Evolutionary conservation across 2,329 filamentous ascomycete species (phyloP).

Genomic region (Aspergillus puulaauensis): DNA sequence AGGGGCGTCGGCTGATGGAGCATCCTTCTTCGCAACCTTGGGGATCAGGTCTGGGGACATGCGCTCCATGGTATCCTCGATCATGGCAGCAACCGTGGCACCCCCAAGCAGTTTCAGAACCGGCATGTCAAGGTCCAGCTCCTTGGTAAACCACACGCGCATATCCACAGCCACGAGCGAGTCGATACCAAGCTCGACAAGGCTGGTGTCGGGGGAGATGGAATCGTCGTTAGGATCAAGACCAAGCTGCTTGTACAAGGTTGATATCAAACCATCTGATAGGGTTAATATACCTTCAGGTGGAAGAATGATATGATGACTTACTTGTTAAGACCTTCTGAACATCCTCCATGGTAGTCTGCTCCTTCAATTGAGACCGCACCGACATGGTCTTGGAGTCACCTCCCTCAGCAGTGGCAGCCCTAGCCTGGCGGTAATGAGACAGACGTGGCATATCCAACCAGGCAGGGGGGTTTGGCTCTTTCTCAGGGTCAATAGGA

Average conservation of each 20-base stretch:
- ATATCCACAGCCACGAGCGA: constrained; percentile 42
- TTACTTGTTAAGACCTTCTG: background rate
- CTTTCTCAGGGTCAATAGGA: background rate
- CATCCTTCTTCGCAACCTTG: background rate
- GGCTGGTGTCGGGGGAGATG: background rate
- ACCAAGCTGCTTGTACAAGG: background rate
- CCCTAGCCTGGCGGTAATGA: background rate
- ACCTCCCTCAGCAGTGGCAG: background rate
- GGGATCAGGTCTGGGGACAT: background rate
- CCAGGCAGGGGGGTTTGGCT: background rate
- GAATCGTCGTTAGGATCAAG: background rate
- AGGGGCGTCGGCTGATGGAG: background rate
- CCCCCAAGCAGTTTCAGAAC: constrained; percentile 45
- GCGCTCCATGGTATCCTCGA: background rate
- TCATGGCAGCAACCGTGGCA: background rate
- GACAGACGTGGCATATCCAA: background rate
- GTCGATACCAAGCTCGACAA: constrained; percentile 37
- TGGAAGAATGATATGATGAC: background rate
- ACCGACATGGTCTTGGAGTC: background rate
- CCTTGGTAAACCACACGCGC: constrained; percentile 51
- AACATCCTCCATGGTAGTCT: background rate
- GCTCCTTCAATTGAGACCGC: background rate
- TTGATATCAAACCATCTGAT: background rate
- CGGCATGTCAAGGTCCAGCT: constrained; percentile 46
- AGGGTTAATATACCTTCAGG: background rate